Evolutionary conservation across 768 basidiomycete genomes (phyloP).

Genomic region (Xerocomellus chrysenteron): DNA sequence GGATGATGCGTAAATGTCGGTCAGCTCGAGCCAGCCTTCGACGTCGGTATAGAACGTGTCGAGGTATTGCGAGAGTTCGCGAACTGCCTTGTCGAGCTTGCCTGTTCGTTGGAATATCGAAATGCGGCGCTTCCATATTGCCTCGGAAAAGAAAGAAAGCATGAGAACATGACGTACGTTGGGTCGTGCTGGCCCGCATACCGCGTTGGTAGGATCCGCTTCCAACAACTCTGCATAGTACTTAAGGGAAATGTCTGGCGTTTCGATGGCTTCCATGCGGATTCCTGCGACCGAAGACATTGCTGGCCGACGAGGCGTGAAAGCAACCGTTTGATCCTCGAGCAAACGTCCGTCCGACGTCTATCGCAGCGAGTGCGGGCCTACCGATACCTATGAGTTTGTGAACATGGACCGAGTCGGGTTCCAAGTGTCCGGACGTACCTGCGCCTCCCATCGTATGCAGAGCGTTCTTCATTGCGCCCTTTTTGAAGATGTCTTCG

Average conservation of each 20-base stretch:
- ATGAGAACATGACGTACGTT: background rate
- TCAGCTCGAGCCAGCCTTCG: slow-evolving; percentile 86
- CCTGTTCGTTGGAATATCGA: slow-evolving; percentile 66
- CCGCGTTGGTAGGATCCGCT: slow-evolving; percentile 67
- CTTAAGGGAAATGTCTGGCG: slow-evolving; percentile 53
- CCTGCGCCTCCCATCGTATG: slow-evolving; percentile 57
- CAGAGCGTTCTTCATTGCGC: slow-evolving; percentile 41
- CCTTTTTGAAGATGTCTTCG: slow-evolving; percentile 56
- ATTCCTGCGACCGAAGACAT: slow-evolving; percentile 67
- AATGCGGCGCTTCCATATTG: slow-evolving; percentile 79
- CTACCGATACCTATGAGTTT: slow-evolving; percentile 38
- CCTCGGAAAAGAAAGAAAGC: slow-evolving; percentile 31
- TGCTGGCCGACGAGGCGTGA: slow-evolving; percentile 20
- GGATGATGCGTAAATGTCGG: slow-evolving; percentile 73
- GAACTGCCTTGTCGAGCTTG: slow-evolving; percentile 62
- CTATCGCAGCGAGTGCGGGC: slow-evolving; percentile 77
- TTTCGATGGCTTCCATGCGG: slow-evolving; percentile 67
- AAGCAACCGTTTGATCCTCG: background rate
- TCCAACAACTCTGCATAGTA: slow-evolving; percentile 64
- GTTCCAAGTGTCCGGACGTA: slow-evolving; percentile 23
- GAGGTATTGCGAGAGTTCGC: slow-evolving; percentile 68
- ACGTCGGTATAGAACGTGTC: slow-evolving; percentile 89
- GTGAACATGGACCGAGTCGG: too few species aligned
- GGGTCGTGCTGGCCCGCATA: slow-evolving; percentile 40
- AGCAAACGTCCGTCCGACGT: slow-evolving; percentile 53